These are phyloP conservation scores for Capsella bursapastoris DNA, from an alignment of 345 rosid genomes.

Conservation along the genomic window DNA sequence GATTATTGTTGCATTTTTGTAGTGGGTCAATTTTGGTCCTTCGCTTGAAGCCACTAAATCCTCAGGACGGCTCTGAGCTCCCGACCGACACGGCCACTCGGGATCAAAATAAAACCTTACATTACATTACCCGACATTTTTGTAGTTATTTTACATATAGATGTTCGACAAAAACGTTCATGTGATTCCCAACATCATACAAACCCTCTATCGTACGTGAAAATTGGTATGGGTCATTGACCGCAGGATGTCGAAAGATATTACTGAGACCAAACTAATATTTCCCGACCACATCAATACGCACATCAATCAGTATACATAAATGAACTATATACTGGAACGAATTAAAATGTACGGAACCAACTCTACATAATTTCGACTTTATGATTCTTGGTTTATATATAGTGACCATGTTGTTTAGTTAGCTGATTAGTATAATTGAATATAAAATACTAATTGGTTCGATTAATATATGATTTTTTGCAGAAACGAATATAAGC, in stretches of 20 bases:
- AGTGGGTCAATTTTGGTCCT: neutral
- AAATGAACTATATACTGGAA: neutral
- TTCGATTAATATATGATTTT: too few relatives aligned
- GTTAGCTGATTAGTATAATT: too few relatives aligned
- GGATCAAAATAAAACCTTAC: neutral
- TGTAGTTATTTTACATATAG: neutral
- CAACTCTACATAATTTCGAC: neutral
- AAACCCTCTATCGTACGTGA: conserved; percentile 18
- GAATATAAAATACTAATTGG: too few relatives aligned
- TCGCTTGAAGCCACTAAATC: neutral
- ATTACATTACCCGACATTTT: neutral
- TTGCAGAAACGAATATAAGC: too few relatives aligned
- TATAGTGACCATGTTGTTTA: too few relatives aligned
- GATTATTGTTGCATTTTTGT: too few relatives aligned
- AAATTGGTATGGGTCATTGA: conserved; percentile 1
- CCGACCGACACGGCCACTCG: neutral
- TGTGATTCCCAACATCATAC: neutral
- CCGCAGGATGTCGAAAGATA: too few relatives aligned
- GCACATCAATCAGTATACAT: neutral
- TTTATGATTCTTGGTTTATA: too few relatives aligned
- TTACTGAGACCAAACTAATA: neutral
- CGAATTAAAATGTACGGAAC: neutral
- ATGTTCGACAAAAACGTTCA: conserved; percentile 3
- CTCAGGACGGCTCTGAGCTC: neutral
- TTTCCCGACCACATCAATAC: neutral